Evolutionary conservation across 352 stramenopile species (phyloP).

Genomic region (Aphanomyces astaci): DNA sequence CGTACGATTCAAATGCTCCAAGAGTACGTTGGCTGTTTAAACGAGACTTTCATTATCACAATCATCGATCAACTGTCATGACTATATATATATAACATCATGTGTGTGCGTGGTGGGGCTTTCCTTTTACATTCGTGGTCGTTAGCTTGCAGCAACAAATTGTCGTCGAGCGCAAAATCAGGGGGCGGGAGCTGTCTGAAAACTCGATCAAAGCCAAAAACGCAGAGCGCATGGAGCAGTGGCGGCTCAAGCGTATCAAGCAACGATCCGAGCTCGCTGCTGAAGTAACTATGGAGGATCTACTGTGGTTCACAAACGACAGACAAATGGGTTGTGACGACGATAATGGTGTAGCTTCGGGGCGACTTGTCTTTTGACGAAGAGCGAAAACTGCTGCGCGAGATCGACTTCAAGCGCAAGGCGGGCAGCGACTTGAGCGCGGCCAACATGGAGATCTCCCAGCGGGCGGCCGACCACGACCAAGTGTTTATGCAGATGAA

Average conservation of each 20-base stretch:
- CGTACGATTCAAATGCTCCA: conserved; percentile 67
- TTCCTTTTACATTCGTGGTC: no score
- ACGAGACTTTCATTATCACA: no score
- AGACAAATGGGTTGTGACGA: no score
- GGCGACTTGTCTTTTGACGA: conserved; percentile 63
- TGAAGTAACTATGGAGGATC: conserved; percentile 27
- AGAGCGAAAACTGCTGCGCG: conserved; percentile 42
- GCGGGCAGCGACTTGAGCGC: conserved; percentile 54
- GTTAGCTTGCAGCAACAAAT: conserved; percentile 51
- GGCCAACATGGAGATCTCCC: conserved; percentile 54
- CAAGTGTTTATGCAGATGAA: conserved; percentile 56
- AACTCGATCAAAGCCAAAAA: conserved; percentile 72
- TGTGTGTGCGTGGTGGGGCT: no score
- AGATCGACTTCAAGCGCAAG: conserved; percentile 52
- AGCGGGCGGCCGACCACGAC: conserved; percentile 66
- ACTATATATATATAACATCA: no score
- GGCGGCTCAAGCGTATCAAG: conserved; percentile 57
- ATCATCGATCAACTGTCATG: no score
- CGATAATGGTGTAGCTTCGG: conserved; percentile 32
- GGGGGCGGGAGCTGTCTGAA: conserved; percentile 58
- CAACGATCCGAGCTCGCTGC: conserved; percentile 70
- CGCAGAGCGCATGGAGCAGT: conserved; percentile 74
- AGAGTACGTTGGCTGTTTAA: conserved; percentile 41
- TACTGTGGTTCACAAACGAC: neutral
- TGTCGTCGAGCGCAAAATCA: conserved; percentile 51